Conservation (phyloP, 441 rosid genomes). For the Jatropha multifida region DNA sequence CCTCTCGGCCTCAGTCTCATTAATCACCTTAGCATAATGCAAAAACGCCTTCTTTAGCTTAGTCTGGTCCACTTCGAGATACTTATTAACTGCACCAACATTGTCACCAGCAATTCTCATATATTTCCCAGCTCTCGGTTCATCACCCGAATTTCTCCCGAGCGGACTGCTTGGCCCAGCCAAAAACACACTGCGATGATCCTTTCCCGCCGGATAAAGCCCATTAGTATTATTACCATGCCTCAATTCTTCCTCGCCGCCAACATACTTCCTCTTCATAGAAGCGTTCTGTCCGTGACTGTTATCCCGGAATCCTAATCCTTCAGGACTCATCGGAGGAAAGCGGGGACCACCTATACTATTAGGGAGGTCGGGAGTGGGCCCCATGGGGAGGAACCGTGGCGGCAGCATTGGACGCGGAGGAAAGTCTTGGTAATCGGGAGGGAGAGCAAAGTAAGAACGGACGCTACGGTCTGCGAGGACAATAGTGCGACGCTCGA, state of each 20-base stretch:
- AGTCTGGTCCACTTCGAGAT: slow-evolving; percentile 57
- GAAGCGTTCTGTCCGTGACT: slow-evolving; percentile 22
- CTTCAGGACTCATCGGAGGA: slow-evolving; percentile 38
- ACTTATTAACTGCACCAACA: slow-evolving; percentile 25
- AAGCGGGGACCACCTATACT: slow-evolving; percentile 17
- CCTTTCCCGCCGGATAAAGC: slow-evolving; percentile 23
- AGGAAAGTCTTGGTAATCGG: slow-evolving; percentile 75
- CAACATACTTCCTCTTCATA: slow-evolving; percentile 64
- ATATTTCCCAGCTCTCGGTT: slow-evolving; percentile 54
- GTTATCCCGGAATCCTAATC: slow-evolving; percentile 41
- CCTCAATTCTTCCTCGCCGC: slow-evolving; percentile 40
- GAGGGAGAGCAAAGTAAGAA: slow-evolving; percentile 92
- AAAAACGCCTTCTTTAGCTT: slow-evolving; percentile 69
- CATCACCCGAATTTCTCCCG: slow-evolving; percentile 35
- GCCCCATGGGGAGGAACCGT: slow-evolving; percentile 31
- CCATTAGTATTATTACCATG: slow-evolving; percentile 37
- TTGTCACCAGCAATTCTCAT: slow-evolving; percentile 45
- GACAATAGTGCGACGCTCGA: slow-evolving; percentile 79
- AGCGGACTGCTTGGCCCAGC: slow-evolving; percentile 48
- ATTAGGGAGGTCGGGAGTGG: slow-evolving; percentile 4
- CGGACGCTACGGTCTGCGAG: slow-evolving; percentile 93
- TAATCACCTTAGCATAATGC: slow-evolving; percentile 58
- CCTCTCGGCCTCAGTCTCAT: slow-evolving; percentile 60
- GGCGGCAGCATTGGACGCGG: slow-evolving; percentile 34
- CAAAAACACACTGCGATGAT: slow-evolving; percentile 17